Evolutionary conservation across 805 yeast species (phyloP), one percentile per base, ranked within the genome.

Genomic region (Blastobotrys robertii): DNA sequence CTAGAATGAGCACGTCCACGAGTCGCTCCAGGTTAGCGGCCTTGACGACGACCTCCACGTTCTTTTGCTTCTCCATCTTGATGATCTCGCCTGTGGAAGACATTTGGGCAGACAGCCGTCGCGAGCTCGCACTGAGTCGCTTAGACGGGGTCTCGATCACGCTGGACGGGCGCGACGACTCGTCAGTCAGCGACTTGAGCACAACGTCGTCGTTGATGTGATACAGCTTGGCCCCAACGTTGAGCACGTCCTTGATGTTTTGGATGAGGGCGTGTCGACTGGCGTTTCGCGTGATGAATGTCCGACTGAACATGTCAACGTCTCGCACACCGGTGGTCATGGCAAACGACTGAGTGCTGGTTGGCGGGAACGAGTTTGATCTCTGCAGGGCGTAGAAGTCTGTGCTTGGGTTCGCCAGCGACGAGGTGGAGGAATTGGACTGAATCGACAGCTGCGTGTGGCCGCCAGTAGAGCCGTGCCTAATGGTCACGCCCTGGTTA

Each of bases 1-100:
- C 90, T 58, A 74, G 69, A 4, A 90, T 86, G 41, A 90, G 63
- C 15, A 88, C 70, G 60, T 90, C 97, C 43, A 87, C 70, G 52
- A 90, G 69, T 51, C 78, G 77, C 36, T 84, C 92, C 44, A 85
- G 62, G 1, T 84, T 72, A 1, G 92, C 92, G 3, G 84, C 74
- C 52, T 78, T 79, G 22, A 77, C 62, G 5, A 73, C 80, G 6
- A 76, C 80, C 43, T 63, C 59, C 15, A 69, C 55, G 43, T 12
- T 6, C n/a, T 13, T 29, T 16, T 15, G 22, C 16, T 13, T 11
- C 33, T 30, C 13, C 33, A 12, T 12, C 33, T n/a, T 11, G 55
- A 12, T 16, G 25, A 19, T 19, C 12, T 41, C 37, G n/a, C n/a
- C 11, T 5, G 38, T 34, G 13, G 22, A 25, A 7, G 42, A 16